phyloP scores from a whole-genome alignment of 495 filamentous ascomycete species.

The Paragyromitra xinjiangensis region DNA sequence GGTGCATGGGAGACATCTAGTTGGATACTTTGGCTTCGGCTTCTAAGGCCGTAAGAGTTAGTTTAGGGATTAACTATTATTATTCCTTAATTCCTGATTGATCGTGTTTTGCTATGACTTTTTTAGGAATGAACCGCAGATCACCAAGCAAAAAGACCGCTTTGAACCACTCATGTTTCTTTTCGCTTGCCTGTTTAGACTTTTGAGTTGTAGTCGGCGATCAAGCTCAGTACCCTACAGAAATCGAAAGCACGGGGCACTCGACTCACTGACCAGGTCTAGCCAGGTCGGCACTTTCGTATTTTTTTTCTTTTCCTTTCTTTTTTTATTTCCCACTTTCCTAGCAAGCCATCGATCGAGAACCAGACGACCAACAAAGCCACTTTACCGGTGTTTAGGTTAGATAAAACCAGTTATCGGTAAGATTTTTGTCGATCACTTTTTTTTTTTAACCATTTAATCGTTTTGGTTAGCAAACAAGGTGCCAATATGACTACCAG shows the following conservation, averaged over 20 bases:
- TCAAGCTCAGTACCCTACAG: constrained; percentile 30
- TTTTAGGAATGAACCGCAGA: constrained; percentile 29
- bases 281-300: constrained; percentile 42
- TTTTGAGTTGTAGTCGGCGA: constrained; percentile 38
- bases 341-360: constrained; percentile 46
- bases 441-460: constrained; percentile 17
- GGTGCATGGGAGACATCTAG: constrained; percentile 26
- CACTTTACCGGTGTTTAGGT: constrained; percentile 36
- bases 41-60: constrained; percentile 30
- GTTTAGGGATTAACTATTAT: constrained; percentile 42
- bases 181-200: constrained; percentile 31
- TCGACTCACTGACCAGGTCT: constrained; percentile 31
- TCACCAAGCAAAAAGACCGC: constrained; percentile 18
- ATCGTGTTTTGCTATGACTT: constrained; percentile 26
- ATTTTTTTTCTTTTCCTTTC: constrained; percentile 31
- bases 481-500: constrained; percentile 41
- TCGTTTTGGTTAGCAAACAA: constrained; percentile 46
- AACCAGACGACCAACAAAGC: constrained; percentile 36
- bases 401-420: constrained; percentile 39
- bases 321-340: constrained; percentile 9
- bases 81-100: constrained; percentile 40
- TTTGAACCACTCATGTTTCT: constrained; percentile 42
- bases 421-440: constrained; percentile 43
- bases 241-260: constrained; percentile 32
- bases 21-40: constrained; percentile 34